A percentile compares a stretch with the other conserved stretches of the same genome.
These are phyloP conservation scores for Termitomyces sp. DNA, from an alignment of 768 basidiomycete species.

Conservation along the genomic window DNA sequence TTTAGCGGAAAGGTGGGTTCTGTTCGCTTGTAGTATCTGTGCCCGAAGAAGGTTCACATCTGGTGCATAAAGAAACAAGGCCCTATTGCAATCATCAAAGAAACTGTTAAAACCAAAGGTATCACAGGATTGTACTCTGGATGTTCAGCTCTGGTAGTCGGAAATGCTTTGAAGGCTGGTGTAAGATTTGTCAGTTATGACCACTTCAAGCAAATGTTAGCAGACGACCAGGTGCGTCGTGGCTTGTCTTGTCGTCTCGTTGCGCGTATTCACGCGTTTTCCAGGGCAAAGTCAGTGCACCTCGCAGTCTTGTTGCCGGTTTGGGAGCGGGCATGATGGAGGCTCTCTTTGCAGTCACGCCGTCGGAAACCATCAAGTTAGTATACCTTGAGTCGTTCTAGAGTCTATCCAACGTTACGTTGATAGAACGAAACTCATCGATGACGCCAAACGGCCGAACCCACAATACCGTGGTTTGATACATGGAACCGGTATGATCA, in stretches of 20 bases:
- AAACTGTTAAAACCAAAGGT: conserved; percentile 73
- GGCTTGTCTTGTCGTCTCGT: not conserved
- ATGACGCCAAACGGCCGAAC: conserved; percentile 79
- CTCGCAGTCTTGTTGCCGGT: conserved; percentile 77
- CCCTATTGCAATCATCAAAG: conserved; percentile 66
- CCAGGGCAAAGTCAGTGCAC: conserved; percentile 88
- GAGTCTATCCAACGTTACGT: not conserved
- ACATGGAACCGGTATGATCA: conserved; percentile 78
- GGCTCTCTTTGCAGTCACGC: conserved; percentile 91
- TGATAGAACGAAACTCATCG: conserved; percentile 90
- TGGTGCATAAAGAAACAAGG: conserved; percentile 40
- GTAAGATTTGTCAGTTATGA: conserved; percentile 96
- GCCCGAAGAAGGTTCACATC: not conserved
- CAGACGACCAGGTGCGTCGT: conserved; percentile 68
- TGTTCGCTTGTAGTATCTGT: conserved; percentile 5
- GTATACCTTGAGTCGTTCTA: conserved; percentile 18
- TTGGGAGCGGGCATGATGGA: conserved; percentile 89
- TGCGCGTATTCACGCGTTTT: not conserved
- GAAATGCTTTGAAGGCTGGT: conserved; percentile 91
- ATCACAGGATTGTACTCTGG: conserved; percentile 88
- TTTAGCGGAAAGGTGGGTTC: conserved; percentile 67
- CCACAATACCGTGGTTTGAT: conserved; percentile 85
- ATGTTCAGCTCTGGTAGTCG: conserved; percentile 82
- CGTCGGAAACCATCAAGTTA: conserved; percentile 97
- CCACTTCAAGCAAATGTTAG: conserved; percentile 78